Evolutionary conservation across 805 yeast genomes (phyloP).

Genomic region (Candida morakotiae): DNA sequence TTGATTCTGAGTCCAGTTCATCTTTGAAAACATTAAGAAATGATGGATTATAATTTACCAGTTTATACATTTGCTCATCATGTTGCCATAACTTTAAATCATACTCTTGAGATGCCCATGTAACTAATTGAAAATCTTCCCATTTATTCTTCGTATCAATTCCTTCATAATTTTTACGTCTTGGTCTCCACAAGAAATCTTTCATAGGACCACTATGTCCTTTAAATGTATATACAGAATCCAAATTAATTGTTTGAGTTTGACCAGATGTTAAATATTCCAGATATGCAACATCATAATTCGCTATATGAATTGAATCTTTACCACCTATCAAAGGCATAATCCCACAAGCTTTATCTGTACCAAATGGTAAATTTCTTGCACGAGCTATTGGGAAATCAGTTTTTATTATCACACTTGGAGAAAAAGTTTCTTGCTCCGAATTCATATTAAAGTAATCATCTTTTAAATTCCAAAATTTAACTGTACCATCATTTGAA

Average conservation of each 20-base stretch:
- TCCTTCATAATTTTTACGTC: constrained; percentile 37
- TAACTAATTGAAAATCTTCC: constrained; percentile 84
- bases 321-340: constrained; percentile 90
- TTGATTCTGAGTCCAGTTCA: constrained; percentile 8
- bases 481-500: constrained; percentile 81
- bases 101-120: constrained; percentile 85
- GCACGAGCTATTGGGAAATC: constrained; percentile 89
- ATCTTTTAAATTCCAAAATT: constrained; percentile 64
- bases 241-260: constrained; percentile 20
- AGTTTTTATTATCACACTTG: constrained; percentile 59
- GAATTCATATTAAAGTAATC: constrained; percentile 13
- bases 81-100: constrained; percentile 80
- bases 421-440: constrained; percentile 21
- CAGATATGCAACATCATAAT: constrained; percentile 36
- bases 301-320: constrained; percentile 55
- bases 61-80: constrained; percentile 31
- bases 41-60: constrained; percentile 35
- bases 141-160: constrained; percentile 53
- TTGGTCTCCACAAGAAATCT: constrained; percentile 82
- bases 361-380: constrained; percentile 83
- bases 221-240: constrained; percentile 58
- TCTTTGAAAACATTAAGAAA: constrained; percentile 11
- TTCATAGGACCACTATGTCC: constrained; percentile 85
- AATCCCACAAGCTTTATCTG: constrained; percentile 66
- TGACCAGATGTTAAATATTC: constrained; percentile 19